These are phyloP conservation scores for Debaryomyces hansenii DNA, from an alignment of 805 yeast species.

Conservation along the genomic window DNA sequence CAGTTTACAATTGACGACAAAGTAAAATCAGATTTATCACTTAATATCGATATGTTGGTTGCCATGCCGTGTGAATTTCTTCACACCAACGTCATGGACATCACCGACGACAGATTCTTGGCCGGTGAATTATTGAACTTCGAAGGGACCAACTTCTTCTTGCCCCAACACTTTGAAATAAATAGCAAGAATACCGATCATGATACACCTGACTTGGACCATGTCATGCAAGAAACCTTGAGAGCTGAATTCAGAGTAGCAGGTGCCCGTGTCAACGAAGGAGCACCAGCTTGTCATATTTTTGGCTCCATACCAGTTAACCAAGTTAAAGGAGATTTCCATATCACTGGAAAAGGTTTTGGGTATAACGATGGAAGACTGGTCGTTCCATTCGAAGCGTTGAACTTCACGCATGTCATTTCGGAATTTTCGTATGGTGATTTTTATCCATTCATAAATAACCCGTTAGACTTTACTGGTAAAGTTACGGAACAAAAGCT, in stretches of 20 bases:
- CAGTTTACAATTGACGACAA: conserved; percentile 72
- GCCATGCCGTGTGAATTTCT: conserved; percentile 80
- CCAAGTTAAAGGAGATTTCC: conserved; percentile 82
- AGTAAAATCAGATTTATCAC: conserved; percentile 55
- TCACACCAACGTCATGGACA: conserved; percentile 75
- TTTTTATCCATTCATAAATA: conserved; percentile 79
- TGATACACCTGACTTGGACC: conserved; percentile 64
- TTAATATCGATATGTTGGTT: conserved; percentile 79
- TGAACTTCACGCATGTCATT: conserved; percentile 83
- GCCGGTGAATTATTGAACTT: conserved; percentile 75
- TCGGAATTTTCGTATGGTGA: conserved; percentile 89
- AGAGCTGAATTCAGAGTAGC: conserved; percentile 58
- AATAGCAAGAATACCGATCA: conserved; percentile 47
- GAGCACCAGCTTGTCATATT: conserved; percentile 81
- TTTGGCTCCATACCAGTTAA: conserved; percentile 83
- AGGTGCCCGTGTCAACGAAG: conserved; percentile 47
- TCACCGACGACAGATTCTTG: conserved; percentile 71
- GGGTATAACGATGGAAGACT: conserved; percentile 54
- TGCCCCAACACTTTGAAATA: conserved; percentile 51
- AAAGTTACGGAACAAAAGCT: conserved; percentile 50
- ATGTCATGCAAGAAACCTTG: conserved; percentile 62
- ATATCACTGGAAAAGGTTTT: conserved; percentile 74
- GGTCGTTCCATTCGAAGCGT: conserved; percentile 45
- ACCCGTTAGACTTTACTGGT: conserved; percentile 82
- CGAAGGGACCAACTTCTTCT: conserved; percentile 59